These are phyloP conservation scores for Cladosporium sp. DNA, from an alignment of 2,329 filamentous ascomycete genomes.

Conservation along the genomic window DNA sequence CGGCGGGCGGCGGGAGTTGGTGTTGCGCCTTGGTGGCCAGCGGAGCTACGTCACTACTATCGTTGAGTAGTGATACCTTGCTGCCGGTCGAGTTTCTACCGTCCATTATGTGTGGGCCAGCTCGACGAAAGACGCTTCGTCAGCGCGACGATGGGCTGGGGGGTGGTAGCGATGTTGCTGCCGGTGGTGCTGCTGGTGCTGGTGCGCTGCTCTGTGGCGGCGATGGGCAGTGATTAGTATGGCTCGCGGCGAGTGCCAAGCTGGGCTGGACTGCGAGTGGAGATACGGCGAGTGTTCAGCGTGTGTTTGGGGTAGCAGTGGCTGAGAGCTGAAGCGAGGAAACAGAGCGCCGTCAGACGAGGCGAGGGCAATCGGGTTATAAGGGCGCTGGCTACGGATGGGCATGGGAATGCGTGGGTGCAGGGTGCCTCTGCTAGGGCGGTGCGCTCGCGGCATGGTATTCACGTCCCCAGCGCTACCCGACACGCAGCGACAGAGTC, in stretches of 20 bases:
- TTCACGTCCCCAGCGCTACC: conserved; percentile 12
- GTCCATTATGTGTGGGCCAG: conserved; percentile 43
- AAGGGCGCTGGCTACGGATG: not conserved
- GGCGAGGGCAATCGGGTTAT: not conserved
- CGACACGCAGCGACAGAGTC: conserved; percentile 4
- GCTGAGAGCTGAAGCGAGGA: conserved; percentile 5
- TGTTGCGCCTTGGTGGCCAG: conserved; percentile 18
- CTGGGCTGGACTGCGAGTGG: not conserved
- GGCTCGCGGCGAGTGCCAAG: not conserved
- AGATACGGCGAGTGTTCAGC: not conserved
- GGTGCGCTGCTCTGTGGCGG: not conserved
- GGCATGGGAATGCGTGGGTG: not conserved
- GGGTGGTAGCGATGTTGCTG: not conserved
- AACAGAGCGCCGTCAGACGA: not conserved
- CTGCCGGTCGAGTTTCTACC: conserved; percentile 48
- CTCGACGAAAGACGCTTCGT: conserved; percentile 12
- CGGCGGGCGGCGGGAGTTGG: conserved; percentile 12
- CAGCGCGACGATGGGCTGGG: not conserved
- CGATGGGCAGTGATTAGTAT: not conserved
- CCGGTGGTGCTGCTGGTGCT: not conserved
- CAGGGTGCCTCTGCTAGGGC: conserved; percentile 6
- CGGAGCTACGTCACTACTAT: conserved; percentile 30
- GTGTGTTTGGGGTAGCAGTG: not conserved
- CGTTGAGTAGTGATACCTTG: conserved; percentile 49
- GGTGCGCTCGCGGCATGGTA: conserved; percentile 7